Conservation (phyloP, 768 basidiomycete genomes). For the Russula ochroleuca region DNA sequence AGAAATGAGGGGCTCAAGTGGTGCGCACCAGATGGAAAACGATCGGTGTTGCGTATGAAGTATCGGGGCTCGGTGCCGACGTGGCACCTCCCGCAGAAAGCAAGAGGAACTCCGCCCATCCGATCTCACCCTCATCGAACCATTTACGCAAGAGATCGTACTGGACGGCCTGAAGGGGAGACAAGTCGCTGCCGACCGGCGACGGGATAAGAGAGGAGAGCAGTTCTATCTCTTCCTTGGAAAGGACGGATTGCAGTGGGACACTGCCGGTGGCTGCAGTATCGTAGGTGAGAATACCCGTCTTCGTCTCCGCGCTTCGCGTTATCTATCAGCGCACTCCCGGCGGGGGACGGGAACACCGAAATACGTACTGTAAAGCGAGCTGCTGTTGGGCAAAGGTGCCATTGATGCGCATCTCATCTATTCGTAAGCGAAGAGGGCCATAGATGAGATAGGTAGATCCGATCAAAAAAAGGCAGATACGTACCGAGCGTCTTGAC, state of each 20-base stretch:
- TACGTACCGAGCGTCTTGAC: conserved; percentile 24
- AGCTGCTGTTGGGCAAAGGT: conserved; percentile 19
- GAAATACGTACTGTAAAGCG: conserved; percentile 8
- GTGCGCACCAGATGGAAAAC: conserved; percentile 24
- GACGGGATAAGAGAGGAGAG: conserved; percentile 22
- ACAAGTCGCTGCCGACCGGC: conserved; percentile 8
- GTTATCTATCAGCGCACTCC: neutral
- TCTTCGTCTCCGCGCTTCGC: conserved; percentile 7
- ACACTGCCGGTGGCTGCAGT: conserved; percentile 23
- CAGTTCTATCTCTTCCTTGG: conserved; percentile 16
- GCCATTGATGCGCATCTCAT: conserved; percentile 22
- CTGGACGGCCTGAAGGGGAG: conserved; percentile 23
- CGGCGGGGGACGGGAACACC: neutral
- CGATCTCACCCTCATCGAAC: conserved; percentile 25
- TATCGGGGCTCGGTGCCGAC: conserved; percentile 10
- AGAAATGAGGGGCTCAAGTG: neutral
- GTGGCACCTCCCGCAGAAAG: conserved; percentile 24
- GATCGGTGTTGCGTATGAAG: conserved; percentile 25
- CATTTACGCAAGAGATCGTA: conserved; percentile 21
- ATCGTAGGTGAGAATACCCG: conserved; percentile 24
- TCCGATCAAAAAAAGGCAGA: neutral
- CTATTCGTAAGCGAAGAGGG: neutral
- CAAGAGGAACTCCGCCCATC: conserved; percentile 25
- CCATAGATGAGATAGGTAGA: neutral
- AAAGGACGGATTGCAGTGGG: conserved; percentile 21